Percentiles rank a stretch among this genome's conserved stretches.
Evolutionary conservation across 78 protist genomes (phyloP).

Genomic region (Dictyostelium citrinum): DNA sequence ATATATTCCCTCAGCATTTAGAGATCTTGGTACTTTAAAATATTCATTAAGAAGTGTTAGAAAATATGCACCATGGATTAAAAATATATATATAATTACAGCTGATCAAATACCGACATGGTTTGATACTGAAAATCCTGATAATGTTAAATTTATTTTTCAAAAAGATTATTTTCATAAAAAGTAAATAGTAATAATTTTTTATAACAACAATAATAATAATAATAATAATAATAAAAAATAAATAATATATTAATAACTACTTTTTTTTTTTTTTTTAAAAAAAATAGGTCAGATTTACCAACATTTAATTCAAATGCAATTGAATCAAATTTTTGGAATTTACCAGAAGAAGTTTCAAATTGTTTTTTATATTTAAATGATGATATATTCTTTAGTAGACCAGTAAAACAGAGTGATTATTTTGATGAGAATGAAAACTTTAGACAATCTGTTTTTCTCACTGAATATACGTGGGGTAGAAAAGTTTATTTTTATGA

Average conservation of each 20-base stretch:
- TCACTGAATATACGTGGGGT: too few species aligned
- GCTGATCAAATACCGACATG: conserved; percentile 9
- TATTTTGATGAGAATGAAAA: neutral
- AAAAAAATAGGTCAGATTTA: neutral
- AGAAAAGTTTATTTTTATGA: neutral
- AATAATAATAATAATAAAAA: too few species aligned
- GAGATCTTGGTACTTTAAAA: conserved; percentile 28
- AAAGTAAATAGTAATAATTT: neutral
- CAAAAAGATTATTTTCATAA: neutral
- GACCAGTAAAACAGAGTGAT: neutral
- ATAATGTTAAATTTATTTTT: conserved; percentile 6
- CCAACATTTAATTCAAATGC: conserved; percentile 17
- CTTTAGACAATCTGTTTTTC: neutral
- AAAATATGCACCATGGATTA: conserved; percentile 26
- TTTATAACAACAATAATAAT: too few species aligned
- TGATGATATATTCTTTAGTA: conserved; percentile 17
- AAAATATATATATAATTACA: conserved; percentile 7
- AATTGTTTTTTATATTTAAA: conserved; percentile 42
- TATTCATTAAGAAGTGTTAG: conserved; percentile 30
- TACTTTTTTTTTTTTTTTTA: too few species aligned
- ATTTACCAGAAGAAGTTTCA: conserved; percentile 3
- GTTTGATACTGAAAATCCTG: conserved; percentile 3
- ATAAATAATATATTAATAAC: too few species aligned
- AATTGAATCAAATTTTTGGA: conserved; percentile 35
- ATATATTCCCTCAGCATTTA: neutral